These are phyloP conservation scores for Candida tammaniensis DNA, from an alignment of 805 yeast species.

Conservation along the genomic window DNA sequence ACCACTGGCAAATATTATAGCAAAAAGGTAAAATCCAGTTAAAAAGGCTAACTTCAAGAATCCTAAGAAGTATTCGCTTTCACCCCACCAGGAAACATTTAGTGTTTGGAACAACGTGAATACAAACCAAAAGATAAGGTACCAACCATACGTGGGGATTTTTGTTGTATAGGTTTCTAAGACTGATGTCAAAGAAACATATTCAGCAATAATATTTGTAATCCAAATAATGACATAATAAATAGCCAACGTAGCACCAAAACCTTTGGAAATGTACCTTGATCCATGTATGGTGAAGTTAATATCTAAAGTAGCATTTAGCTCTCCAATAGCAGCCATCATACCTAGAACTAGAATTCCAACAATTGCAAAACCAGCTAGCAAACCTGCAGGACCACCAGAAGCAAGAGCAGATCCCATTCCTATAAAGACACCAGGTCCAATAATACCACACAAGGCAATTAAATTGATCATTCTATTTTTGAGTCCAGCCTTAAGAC, in stretches of 20 bases:
- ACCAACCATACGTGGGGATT: conserved; percentile 45
- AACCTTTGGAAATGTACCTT: conserved; percentile 34
- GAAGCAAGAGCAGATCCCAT: conserved; percentile 46
- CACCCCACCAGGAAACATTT: conserved; percentile 36
- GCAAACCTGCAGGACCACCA: conserved; percentile 45
- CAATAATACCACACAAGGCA: conserved; percentile 30
- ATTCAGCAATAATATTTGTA: conserved; percentile 36
- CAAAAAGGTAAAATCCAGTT: conserved; percentile 18
- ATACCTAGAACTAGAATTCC: conserved; percentile 41
- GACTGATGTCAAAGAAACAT: conserved; percentile 45
- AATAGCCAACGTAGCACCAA: conserved; percentile 40
- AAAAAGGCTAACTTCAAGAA: conserved; percentile 21
- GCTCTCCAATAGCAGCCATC: conserved; percentile 41
- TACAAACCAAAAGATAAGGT: conserved; percentile 37
- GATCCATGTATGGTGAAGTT: conserved; percentile 44
- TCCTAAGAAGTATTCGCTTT: conserved; percentile 26
- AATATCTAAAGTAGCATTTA: conserved; percentile 35
- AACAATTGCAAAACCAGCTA: conserved; percentile 49
- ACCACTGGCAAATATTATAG: conserved; percentile 23
- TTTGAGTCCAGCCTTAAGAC: conserved; percentile 42
- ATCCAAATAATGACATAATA: conserved; percentile 44
- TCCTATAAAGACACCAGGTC: conserved; percentile 56
- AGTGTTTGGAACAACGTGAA: conserved; percentile 34
- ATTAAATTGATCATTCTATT: conserved; percentile 21
- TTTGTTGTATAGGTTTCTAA: conserved; percentile 42